These are phyloP conservation scores for Aureobasidium vineae DNA, from an alignment of 2,329 filamentous ascomycete genomes.

Conservation along the genomic window DNA sequence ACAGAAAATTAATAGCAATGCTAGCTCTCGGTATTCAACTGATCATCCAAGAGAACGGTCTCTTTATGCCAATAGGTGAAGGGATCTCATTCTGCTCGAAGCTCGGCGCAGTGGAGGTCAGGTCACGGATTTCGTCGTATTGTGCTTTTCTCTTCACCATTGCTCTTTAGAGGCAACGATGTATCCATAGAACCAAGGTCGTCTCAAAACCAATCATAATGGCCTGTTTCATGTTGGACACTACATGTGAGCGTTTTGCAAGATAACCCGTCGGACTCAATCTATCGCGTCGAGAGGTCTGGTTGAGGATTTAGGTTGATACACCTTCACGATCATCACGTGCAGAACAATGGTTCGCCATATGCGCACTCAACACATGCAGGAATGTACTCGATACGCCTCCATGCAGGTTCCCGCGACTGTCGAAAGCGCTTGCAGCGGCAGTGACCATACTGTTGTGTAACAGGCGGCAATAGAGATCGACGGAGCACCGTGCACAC, in stretches of 20 bases:
- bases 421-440: slow-evolving; percentile 16
- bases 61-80: not conserved
- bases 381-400: slow-evolving; percentile 11
- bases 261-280: not conserved
- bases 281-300: not conserved
- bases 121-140: not conserved
- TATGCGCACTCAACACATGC: slow-evolving; percentile 8
- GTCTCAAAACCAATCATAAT: not conserved
- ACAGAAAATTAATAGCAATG: not conserved
- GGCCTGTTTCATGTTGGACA: not conserved
- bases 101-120: not conserved
- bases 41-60: slow-evolving; percentile 22
- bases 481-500: slow-evolving; percentile 5
- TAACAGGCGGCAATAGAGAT: slow-evolving; percentile 15
- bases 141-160: not conserved
- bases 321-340: not conserved
- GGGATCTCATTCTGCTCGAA: not conserved
- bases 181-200: slow-evolving; percentile 7
- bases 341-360: not conserved
- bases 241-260: slow-evolving; percentile 8
- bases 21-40: slow-evolving; percentile 8
- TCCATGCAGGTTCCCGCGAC: slow-evolving; percentile 1
- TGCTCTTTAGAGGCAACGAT: not conserved
- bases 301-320: slow-evolving; percentile 10
- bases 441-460: slow-evolving; percentile 20